Evolutionary conservation across 73 alveolate species (phyloP).

Genomic region (Diophrys sp.): DNA sequence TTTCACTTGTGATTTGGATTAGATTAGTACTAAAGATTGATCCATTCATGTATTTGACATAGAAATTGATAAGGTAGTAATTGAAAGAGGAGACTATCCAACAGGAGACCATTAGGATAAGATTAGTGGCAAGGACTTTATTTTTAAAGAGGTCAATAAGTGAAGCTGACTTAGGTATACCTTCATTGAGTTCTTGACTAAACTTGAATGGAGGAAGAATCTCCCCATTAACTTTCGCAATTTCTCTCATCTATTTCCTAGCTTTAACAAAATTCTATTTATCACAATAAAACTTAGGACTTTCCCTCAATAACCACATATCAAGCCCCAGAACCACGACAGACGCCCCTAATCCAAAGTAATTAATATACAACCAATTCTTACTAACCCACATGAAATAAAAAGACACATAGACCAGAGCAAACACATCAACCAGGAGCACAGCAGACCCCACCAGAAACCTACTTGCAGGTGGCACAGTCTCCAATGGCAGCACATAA

Average conservation of each 20-base stretch:
- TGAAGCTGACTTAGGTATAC: not conserved
- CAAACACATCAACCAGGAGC: not conserved
- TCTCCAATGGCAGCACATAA: not conserved
- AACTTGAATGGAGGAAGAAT: not conserved
- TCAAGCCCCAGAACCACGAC: not conserved
- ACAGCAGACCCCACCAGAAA: not conserved
- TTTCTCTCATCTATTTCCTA: not conserved
- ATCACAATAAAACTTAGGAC: not conserved
- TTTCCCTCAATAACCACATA: not conserved
- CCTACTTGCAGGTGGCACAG: not conserved
- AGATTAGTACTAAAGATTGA: conserved; percentile 32
- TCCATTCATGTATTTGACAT: conserved; percentile 53
- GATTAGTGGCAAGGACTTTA: not conserved
- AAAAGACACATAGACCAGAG: not conserved
- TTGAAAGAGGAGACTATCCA: conserved; percentile 45
- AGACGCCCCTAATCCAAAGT: not conserved
- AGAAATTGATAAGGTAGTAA: conserved; percentile 39
- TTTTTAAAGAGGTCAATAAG: not conserved
- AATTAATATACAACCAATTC: not conserved
- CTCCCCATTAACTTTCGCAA: not conserved
- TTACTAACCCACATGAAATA: not conserved
- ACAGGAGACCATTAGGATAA: conserved; percentile 14
- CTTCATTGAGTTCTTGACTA: not conserved
- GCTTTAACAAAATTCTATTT: not conserved
- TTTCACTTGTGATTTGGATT: not conserved